Base-by-base conservation (phyloP, 495 filamentous ascomycete species). In the Podospora conica region DNA sequence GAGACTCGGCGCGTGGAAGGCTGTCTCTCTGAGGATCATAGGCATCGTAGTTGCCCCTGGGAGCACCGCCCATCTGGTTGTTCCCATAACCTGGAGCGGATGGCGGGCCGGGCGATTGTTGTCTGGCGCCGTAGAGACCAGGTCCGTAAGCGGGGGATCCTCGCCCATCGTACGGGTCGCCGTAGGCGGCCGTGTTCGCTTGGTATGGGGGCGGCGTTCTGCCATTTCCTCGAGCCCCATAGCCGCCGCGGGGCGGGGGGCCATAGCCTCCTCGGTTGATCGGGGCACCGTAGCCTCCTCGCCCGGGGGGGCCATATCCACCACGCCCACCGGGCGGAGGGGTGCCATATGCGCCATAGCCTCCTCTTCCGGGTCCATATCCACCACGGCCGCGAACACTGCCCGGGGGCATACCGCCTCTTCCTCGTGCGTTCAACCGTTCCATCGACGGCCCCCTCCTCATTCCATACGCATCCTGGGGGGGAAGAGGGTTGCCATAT, bases 401-500 rank as follows among this genome's bases (percentile, higher is more conserved):
- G 53, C 77, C 78, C 11, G 78, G 79, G 20, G 81, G 81, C 55
- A 79, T 80, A 0, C 82, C 84, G 60, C 83, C 81, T 68, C 80
- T 72, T n/a, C 77, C 81, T 70, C 79, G 76, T 27, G 77, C 77
- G 55, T 83, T 85, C 83, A 89, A 83, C 18, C 84, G 84, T 68
- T 84, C 84, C 61, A 86, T 77, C 4, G 86, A 88, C 64, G 88
- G 87, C 53, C 87, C 86, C 64, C 83, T 79, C 66, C 84, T 82
- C 74, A 88, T 74, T 18, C 80, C 76, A 64, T 80, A 82, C 6
- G 61, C 74, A 74, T 75, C 81, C 60, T 78, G 81, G 7, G 83
- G 75, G 18, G 82, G 63, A 40, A 89, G 73, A 10, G 85, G 81
- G 70, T 90, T 90, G 10, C 89, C 90, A 63, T 87, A 88, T 65